Base-by-base conservation (phyloP, 352 stramenopile species). In the Globisporangium cederbergense region DNA sequence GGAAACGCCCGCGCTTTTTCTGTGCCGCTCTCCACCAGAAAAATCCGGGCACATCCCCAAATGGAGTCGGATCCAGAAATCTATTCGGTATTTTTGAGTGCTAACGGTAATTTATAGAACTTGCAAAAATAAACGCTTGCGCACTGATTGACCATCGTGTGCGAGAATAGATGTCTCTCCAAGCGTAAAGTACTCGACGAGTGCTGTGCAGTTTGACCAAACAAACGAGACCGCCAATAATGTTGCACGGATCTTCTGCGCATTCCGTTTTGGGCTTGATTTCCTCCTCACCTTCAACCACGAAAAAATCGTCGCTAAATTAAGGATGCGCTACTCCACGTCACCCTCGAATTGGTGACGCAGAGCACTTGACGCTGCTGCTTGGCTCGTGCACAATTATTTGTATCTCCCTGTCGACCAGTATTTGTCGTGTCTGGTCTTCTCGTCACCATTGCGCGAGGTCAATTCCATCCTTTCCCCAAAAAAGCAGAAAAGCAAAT, bases 201-300 rank as follows among this genome's bases (percentile, higher is more conserved):
- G 25, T 54, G 25, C 25, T 28, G 25, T 28, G 25, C 2, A 18
- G 50, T 43, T 57, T 57, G 51, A 9, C 20, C 51, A 57, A 43
- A 57, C 51, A 57, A 43, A 57, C 51, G 10, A 20, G 28, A 13
- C 14, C 18, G 16, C 14, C 14, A 1, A 42, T 42, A 43, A 42
- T 13, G 30, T 7, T 56, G 52, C 16, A n/a, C 52, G n/a, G 18
- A 58, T 58, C 52, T 58, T 58, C 52, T 58, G 30, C 30, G 36
- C 20, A 43, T 13, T 11, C 22, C 30, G 25, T 45, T 58, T 13
- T n/a, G 28, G 36, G 1, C 4, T 22, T 9, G 52, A 25, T 46
- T 20, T 57, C 32, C 4, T 11, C 52, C 20, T 11, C 11, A 36
- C 13, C n/a, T 20, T 20, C 8, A 43, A 14, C n/a, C 25, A 14